phyloP scores from a whole-genome alignment of 225 moss, liverwort and hornwort genomes.

The Physcomitrium patens region DNA sequence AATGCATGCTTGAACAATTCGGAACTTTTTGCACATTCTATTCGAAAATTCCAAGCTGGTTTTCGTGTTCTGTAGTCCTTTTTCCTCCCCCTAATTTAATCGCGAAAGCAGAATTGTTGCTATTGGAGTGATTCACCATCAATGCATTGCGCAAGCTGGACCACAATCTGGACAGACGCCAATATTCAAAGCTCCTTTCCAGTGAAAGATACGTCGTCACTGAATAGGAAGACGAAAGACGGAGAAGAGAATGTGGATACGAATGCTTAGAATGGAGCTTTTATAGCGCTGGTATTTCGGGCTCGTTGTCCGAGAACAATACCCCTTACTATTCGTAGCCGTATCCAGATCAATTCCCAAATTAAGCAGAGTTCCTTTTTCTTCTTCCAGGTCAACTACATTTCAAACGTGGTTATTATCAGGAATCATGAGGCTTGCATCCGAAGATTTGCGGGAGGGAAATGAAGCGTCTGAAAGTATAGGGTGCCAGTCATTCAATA shows the following conservation, averaged over 20 bases:
- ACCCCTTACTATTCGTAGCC: neutral
- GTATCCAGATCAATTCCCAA: neutral
- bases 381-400: constrained; percentile 22
- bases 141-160: no score
- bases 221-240: neutral
- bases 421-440: neutral
- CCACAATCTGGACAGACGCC: no score
- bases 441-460: neutral
- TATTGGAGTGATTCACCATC: no score
- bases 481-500: neutral
- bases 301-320: neutral
- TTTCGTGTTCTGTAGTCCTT: no score
- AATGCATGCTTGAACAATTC: no score
- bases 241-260: neutral
- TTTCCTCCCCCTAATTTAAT: no score
- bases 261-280: neutral
- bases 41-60: no score
- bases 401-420: neutral
- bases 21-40: no score
- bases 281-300: neutral
- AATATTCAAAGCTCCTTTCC: no score
- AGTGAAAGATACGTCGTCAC: no score
- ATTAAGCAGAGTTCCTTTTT: neutral
- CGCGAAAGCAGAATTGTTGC: no score
- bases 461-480: neutral